phyloP scores from a whole-genome alignment of 1,284 basidiomycete genomes.

The Cryptococcus sp. region DNA sequence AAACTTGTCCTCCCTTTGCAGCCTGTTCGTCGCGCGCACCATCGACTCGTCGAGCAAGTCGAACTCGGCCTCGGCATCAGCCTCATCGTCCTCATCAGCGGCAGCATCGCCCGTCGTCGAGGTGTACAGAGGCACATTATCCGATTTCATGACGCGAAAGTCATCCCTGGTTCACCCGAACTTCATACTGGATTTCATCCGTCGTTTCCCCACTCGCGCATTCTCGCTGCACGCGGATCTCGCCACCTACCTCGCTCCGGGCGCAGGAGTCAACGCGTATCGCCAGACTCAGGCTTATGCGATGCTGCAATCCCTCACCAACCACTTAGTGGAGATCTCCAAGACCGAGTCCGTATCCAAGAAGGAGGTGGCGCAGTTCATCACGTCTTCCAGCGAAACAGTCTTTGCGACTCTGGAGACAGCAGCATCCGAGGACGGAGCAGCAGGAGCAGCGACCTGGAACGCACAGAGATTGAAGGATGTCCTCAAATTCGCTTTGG shows the following conservation, averaged over 20 bases:
- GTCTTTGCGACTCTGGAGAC: conserved; percentile 61
- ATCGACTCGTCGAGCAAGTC: conserved; percentile 49
- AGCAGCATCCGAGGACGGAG: conserved; percentile 26
- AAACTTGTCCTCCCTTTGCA: conserved; percentile 68
- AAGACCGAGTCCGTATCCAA: conserved; percentile 40
- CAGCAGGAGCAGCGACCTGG: conserved; percentile 45
- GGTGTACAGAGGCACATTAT: conserved; percentile 68
- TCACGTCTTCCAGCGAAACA: conserved; percentile 60
- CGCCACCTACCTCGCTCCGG: conserved; percentile 56
- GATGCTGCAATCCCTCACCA: conserved; percentile 69
- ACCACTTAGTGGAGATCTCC: conserved; percentile 62
- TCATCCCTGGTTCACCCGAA: conserved; percentile 69
- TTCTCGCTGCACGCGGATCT: conserved; percentile 70
- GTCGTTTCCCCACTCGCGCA: conserved; percentile 66
- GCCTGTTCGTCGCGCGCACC: conserved; percentile 69
- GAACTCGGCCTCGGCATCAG: conserved; percentile 24
- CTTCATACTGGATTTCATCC: conserved; percentile 80
- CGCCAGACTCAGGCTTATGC: conserved; percentile 73
- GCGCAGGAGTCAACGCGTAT: conserved; percentile 70
- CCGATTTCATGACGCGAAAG: conserved; percentile 80
- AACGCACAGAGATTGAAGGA: conserved; percentile 76
- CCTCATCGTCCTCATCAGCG: not conserved
- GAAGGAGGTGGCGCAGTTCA: conserved; percentile 58
- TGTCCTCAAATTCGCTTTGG: conserved; percentile 70
- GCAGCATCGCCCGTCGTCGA: conserved; percentile 54